Conservation (phyloP, 2,329 filamentous ascomycete species). For the Cytospora piceicola region DNA sequence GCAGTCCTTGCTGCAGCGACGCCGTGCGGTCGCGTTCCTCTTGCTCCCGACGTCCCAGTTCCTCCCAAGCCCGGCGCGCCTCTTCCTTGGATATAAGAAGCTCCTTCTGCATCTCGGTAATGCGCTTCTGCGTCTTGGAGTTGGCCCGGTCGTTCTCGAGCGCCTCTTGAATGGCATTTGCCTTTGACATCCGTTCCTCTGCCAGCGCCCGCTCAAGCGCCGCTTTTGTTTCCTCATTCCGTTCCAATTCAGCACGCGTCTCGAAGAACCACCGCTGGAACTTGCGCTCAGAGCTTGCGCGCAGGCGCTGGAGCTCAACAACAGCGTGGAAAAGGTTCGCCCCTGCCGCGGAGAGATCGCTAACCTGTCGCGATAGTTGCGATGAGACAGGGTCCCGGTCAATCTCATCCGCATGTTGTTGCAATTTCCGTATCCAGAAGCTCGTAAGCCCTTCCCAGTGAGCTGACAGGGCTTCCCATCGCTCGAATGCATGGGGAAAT, state of each 20-base stretch:
- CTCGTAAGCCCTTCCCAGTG: conserved; percentile 98
- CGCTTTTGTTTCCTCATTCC: conserved; percentile 78
- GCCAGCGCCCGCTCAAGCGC: conserved; percentile 78
- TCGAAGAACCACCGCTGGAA: conserved; percentile 99
- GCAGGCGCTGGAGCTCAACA: conserved; percentile 89
- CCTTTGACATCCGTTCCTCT: conserved; percentile 71
- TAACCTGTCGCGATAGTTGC: conserved; percentile 91
- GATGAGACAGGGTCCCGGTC: conserved; percentile 80
- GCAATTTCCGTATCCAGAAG: conserved; percentile 93
- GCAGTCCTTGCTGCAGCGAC: conserved; percentile 84
- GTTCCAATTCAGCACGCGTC: conserved; percentile 85
- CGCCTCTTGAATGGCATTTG: conserved; percentile 68
- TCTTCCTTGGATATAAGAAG: conserved; percentile 95
- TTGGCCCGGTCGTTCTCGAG: conserved; percentile 72
- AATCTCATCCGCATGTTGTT: conserved; percentile 87
- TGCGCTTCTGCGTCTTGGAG: conserved; percentile 71
- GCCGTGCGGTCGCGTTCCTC: conserved; percentile 86
- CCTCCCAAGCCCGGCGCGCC: conserved; percentile 94
- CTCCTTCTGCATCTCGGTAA: conserved; percentile 91
- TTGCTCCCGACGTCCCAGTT: conserved; percentile 89
- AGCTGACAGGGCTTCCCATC: conserved; percentile 95
- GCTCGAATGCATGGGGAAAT: conserved; percentile 95
- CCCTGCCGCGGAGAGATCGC: conserved; percentile 93
- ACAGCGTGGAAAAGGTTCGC: conserved; percentile 98
- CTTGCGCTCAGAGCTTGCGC: conserved; percentile 94